phyloP scores from a whole-genome alignment of 202 grass and related monocot species.

The Digitaria exilis region DNA sequence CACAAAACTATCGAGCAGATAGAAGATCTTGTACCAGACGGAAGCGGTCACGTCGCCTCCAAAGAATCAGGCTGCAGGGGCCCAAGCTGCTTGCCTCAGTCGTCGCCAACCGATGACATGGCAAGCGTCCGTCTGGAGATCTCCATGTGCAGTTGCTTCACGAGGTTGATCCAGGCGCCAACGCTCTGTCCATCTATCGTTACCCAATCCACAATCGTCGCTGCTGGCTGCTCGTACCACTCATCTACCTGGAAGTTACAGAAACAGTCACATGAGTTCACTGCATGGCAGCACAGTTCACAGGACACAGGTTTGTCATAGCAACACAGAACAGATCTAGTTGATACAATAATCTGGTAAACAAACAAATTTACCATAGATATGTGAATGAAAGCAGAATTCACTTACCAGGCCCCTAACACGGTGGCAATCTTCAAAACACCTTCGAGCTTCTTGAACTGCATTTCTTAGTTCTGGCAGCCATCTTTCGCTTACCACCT shows the following conservation, averaged over 20 bases:
- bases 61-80: neutral
- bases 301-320: neutral
- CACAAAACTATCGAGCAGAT: constrained; percentile 35
- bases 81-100: constrained; percentile 11
- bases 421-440: constrained; percentile 75
- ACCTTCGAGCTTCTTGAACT: constrained; percentile 80
- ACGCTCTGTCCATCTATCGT: constrained; percentile 88
- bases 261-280: neutral
- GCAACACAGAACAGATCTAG: neutral
- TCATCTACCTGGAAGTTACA: constrained; percentile 77
- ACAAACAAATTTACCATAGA: neutral
- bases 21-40: constrained; percentile 11
- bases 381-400: constrained; percentile 8
- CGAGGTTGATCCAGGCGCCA: constrained; percentile 91
- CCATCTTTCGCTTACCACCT: constrained; percentile 78
- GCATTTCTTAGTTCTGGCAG: constrained; percentile 82
- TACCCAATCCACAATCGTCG: constrained; percentile 89
- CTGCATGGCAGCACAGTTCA: neutral
- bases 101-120: constrained; percentile 50
- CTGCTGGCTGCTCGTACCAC: constrained; percentile 94
- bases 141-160: constrained; percentile 89
- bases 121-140: constrained; percentile 61
- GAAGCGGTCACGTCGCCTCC: neutral
- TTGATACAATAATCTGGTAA: neutral
- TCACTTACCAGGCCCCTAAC: constrained; percentile 84